Percentiles rank a stretch among this genome's conserved stretches.
Evolutionary conservation across 345 rosid genomes (phyloP).

Genomic region (Viola odorata): DNA sequence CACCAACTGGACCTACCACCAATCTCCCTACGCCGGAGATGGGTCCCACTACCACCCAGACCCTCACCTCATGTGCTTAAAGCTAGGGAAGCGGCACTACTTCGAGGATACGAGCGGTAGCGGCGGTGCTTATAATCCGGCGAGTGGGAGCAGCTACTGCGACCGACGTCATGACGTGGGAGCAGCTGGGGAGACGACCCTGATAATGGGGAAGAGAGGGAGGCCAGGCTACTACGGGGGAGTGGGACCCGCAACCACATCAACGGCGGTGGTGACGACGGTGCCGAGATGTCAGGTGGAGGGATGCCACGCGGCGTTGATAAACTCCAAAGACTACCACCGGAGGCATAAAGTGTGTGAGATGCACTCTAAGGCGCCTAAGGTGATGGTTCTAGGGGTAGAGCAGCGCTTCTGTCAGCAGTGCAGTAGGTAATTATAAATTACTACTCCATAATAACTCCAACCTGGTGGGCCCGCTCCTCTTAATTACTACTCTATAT

Average conservation of each 20-base stretch:
- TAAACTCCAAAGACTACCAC: constrained; percentile 66
- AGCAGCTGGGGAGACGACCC: too few relatives aligned
- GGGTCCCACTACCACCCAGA: constrained; percentile 35
- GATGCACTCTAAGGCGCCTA: constrained; percentile 68
- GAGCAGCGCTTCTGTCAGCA: constrained; percentile 88
- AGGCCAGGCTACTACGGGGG: constrained; percentile 16
- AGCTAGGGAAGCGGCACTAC: constrained; percentile 52
- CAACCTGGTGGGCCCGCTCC: too few relatives aligned
- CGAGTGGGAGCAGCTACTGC: constrained; percentile 6
- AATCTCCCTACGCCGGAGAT: constrained; percentile 25
- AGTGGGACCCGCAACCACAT: constrained; percentile 13
- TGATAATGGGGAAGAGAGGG: constrained; percentile 24
- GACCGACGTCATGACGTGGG: background rate
- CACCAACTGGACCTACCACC: background rate
- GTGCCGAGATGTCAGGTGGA: constrained; percentile 72
- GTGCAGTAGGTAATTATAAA: constrained; percentile 74
- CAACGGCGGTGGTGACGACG: constrained; percentile 9
- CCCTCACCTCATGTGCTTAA: constrained; percentile 48
- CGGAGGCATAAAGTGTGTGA: constrained; percentile 79
- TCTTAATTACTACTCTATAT: too few relatives aligned
- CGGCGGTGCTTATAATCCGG: background rate
- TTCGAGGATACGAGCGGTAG: constrained; percentile 30
- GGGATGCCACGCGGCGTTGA: constrained; percentile 57
- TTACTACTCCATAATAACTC: too few relatives aligned
- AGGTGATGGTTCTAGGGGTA: constrained; percentile 54